Evolutionary conservation across 2,329 filamentous ascomycete genomes (phyloP), one percentile per base, ranked within the genome.

Genomic region (Chaetomium olivaceum): DNA sequence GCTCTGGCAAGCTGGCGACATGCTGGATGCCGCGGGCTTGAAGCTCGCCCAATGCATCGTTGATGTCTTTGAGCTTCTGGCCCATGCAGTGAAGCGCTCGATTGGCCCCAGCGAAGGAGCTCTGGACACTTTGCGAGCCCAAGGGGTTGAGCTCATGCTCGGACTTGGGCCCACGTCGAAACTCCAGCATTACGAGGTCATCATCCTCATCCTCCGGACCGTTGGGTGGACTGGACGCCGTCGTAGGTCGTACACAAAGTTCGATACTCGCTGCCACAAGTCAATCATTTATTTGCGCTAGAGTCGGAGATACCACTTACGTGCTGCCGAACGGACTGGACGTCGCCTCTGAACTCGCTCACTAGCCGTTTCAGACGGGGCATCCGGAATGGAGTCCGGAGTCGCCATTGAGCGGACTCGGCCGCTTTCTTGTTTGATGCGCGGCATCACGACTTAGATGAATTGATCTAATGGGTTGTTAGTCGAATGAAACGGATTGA

Each of bases 1-100:
- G 87, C 70, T 92, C 91, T 0, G 93, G 92, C 0, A 96, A 80
- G 0, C 86, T 85, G 0, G 92, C 85, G 4, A 87, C 85, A 21
- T 90, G 86, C 58, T 90, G 87, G 0, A 96, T 87, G 0, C 90
- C 91, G 0, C 94, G 82, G 6, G 88, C 83, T 59, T 91, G 87
- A 0, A 97, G 83, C 57, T 89, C 85, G 3, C 85, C 86, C 0
- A 92, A 83, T 0, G 86, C 85, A 56, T 90, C 82, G 2, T 92
- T 88, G 58, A 88, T 86, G 0, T 84, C 81, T 59, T 89, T 90
- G 0, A 90, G 78, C 56, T 86, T 82, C n/a, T 82, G 80, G 0
- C 87, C 88, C 4, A 92, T 85, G 7, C 84, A 81, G 52, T 72
- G 81, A 69, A 77, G 85, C 5, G 73, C 79, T n/a, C 67, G 74